phyloP scores from a whole-genome alignment of 345 rosid genomes.

The Pistacia atlantica region DNA sequence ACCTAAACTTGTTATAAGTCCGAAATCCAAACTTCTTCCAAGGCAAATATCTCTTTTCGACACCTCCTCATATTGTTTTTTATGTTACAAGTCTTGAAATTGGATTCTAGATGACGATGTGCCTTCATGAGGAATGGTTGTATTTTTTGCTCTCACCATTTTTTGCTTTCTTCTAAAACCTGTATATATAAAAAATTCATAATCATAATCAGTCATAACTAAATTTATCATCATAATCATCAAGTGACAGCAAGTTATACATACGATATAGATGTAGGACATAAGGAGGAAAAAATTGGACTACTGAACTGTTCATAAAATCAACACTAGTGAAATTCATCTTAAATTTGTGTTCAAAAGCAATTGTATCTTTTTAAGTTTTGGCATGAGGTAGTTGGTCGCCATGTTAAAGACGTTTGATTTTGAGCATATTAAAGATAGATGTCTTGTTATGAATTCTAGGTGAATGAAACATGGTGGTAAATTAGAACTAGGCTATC shows the following conservation, averaged over 20 bases:
- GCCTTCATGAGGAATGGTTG: no score
- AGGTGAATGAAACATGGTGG: neutral
- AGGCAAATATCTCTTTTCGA: no score
- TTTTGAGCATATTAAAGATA: neutral
- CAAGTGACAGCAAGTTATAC: neutral
- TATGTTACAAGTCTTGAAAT: no score
- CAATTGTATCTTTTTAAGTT: neutral
- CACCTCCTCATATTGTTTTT: no score
- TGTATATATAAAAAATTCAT: no score
- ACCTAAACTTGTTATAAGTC: no score
- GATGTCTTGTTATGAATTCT: neutral
- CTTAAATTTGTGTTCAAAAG: neutral
- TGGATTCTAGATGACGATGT: no score
- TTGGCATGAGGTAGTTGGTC: neutral
- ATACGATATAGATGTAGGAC: neutral
- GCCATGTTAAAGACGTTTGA: neutral
- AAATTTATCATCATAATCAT: neutral
- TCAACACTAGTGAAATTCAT: neutral
- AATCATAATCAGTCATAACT: no score
- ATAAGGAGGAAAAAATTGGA: neutral
- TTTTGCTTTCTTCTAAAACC: no score
- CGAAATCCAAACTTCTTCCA: no score
- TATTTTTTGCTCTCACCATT: no score
- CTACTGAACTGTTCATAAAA: neutral
- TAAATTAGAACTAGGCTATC: neutral